Evolutionary conservation across 2,329 filamentous ascomycete genomes (phyloP).

Genomic region (Curvularia hawaiiensis): DNA sequence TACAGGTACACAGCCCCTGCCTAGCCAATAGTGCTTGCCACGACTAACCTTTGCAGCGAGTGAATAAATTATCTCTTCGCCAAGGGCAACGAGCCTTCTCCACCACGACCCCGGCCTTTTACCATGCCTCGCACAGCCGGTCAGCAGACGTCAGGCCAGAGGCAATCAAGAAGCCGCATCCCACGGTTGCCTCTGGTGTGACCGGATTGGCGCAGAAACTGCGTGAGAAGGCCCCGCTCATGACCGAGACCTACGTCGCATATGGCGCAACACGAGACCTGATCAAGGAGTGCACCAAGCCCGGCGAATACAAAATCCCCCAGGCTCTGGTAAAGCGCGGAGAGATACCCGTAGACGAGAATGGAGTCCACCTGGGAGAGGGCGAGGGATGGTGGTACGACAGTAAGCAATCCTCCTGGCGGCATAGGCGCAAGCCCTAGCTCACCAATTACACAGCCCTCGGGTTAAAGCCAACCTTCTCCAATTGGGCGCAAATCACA

Average conservation of each 20-base stretch:
- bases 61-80: conserved; percentile 25
- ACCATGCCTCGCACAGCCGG: conserved; percentile 30
- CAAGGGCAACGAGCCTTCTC: conserved; percentile 33
- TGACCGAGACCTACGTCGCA: conserved; percentile 72
- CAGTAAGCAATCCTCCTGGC: conserved; percentile 57
- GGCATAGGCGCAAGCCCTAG: not conserved
- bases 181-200: conserved; percentile 20
- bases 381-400: conserved; percentile 81
- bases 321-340: conserved; percentile 68
- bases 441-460: conserved; percentile 63
- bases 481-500: conserved; percentile 93
- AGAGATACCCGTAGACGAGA: conserved; percentile 71
- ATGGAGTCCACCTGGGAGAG: conserved; percentile 81
- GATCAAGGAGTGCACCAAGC: conserved; percentile 73
- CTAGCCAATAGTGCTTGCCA: not conserved
- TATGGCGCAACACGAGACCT: conserved; percentile 79
- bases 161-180: conserved; percentile 26
- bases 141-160: conserved; percentile 24
- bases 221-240: conserved; percentile 40
- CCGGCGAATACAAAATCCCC: conserved; percentile 78
- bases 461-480: conserved; percentile 83
- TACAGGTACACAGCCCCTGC: conserved; percentile 25
- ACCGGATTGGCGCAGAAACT: conserved; percentile 37
- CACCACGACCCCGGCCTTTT: conserved; percentile 26
- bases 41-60: conserved; percentile 30